Percentiles rank a stretch among this genome's conserved stretches.
Conservation (phyloP, 2,329 filamentous ascomycete species). For the Aurifilum marmelostoma region DNA sequence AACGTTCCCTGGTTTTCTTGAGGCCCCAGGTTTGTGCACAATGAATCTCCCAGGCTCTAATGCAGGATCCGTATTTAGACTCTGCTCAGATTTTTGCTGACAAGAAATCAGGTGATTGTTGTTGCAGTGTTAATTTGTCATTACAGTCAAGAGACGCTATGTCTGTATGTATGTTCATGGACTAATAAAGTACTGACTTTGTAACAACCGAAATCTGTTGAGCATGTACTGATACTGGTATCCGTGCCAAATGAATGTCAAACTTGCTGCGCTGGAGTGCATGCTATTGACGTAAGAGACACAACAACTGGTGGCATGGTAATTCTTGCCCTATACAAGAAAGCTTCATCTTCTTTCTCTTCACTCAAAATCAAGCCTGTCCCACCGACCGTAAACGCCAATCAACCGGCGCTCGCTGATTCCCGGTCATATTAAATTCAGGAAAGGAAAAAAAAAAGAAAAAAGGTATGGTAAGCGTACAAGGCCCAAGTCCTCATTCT, state of each 20-base stretch:
- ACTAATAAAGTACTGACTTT: neutral
- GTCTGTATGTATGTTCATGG: neutral
- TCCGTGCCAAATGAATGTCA: conserved; percentile 13
- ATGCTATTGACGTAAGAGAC: neutral
- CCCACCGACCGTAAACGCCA: conserved; percentile 7
- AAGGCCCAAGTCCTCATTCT: neutral
- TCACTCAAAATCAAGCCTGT: neutral
- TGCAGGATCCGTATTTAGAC: neutral
- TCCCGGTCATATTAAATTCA: neutral
- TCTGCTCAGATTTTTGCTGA: neutral
- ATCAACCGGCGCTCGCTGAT: conserved; percentile 10
- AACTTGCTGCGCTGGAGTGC: conserved; percentile 14
- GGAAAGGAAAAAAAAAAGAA: neutral
- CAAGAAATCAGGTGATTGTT: neutral
- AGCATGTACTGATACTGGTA: conserved; percentile 11
- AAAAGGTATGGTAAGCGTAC: neutral
- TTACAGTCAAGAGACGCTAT: neutral
- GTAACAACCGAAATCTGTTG: conserved; percentile 2
- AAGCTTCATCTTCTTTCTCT: neutral
- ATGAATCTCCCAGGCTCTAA: neutral
- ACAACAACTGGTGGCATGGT: neutral
- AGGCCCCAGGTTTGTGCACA: neutral
- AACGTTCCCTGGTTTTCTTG: too few relatives aligned
- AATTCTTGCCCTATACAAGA: neutral
- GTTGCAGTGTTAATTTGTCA: neutral